These are phyloP conservation scores for Candida mattraensis DNA, from an alignment of 805 yeast species.

Conservation along the genomic window DNA sequence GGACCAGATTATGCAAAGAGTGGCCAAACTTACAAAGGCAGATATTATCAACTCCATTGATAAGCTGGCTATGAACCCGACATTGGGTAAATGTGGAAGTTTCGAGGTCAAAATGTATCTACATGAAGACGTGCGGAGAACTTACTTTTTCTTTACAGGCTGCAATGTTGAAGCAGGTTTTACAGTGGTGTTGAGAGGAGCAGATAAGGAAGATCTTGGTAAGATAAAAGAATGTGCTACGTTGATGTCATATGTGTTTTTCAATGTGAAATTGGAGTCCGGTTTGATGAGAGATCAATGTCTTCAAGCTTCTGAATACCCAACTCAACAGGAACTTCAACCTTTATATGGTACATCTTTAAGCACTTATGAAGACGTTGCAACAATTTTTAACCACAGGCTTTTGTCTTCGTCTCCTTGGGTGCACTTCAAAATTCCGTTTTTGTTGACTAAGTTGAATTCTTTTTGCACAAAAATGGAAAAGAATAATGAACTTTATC, in stretches of 20 bases:
- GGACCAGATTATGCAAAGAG: constrained; percentile 74
- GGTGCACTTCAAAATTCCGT: constrained; percentile 70
- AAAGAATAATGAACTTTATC: constrained; percentile 31
- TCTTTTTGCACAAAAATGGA: constrained; percentile 28
- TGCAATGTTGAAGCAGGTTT: constrained; percentile 73
- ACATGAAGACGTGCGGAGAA: constrained; percentile 55
- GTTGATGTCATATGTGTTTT: constrained; percentile 74
- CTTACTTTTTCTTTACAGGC: constrained; percentile 79
- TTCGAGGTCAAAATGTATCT: constrained; percentile 72
- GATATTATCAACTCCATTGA: constrained; percentile 87
- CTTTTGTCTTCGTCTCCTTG: constrained; percentile 83
- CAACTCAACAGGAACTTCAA: constrained; percentile 13
- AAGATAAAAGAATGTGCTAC: constrained; percentile 77
- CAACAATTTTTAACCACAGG: constrained; percentile 41
- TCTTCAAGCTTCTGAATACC: constrained; percentile 45
- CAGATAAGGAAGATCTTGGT: constrained; percentile 55
- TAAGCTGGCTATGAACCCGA: constrained; percentile 68
- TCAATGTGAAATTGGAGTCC: constrained; percentile 78
- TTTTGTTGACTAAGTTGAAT: constrained; percentile 20
- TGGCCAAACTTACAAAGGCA: constrained; percentile 76
- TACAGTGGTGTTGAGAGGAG: constrained; percentile 86
- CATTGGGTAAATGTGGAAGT: constrained; percentile 70
- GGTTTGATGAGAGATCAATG: constrained; percentile 70
- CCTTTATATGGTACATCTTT: constrained; percentile 22
- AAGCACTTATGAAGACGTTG: constrained; percentile 32